Evolutionary conservation across 192 early-diverging fungal genomes (phyloP).

Genomic region (Entomortierella lignicola): DNA sequence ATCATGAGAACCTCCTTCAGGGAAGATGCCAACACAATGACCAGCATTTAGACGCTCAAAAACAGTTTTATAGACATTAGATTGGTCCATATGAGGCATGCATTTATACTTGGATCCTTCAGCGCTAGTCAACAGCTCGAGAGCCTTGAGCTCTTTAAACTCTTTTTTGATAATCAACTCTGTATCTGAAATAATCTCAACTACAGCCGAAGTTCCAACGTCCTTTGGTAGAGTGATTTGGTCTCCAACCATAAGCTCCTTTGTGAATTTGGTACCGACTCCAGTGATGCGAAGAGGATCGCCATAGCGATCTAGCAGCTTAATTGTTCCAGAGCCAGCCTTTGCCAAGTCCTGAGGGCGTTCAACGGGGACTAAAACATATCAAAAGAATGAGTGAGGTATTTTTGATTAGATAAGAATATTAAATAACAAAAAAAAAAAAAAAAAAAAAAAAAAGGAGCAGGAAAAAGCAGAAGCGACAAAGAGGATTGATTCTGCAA

Average conservation of each 20-base stretch:
- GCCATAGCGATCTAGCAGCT: slow-evolving; percentile 69
- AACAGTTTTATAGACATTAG: slow-evolving; percentile 87
- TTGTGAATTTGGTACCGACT: slow-evolving; percentile 74
- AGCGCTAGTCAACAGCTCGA: slow-evolving; percentile 68
- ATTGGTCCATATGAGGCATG: slow-evolving; percentile 91
- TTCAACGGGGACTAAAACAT: slow-evolving; percentile 84
- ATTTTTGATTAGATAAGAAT: too few relatives aligned
- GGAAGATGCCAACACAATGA: slow-evolving; percentile 95
- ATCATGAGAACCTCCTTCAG: slow-evolving; percentile 98
- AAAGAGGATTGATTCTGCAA: slow-evolving; percentile 2
- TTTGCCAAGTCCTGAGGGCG: slow-evolving; percentile 92
- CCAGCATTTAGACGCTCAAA: slow-evolving; percentile 78
- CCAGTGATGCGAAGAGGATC: slow-evolving; percentile 80
- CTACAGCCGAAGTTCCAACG: slow-evolving; percentile 73
- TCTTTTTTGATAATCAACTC: slow-evolving; percentile 80
- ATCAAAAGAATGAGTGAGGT: not conserved
- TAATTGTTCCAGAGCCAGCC: slow-evolving; percentile 77
- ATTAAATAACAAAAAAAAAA: too few relatives aligned
- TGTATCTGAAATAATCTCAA: slow-evolving; percentile 85
- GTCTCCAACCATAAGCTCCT: slow-evolving; percentile 71
- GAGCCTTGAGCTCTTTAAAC: slow-evolving; percentile 76
- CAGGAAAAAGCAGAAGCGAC: slow-evolving; percentile 28
- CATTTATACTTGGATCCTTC: slow-evolving; percentile 74
- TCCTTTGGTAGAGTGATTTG: slow-evolving; percentile 74
- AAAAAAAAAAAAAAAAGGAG: slow-evolving; percentile 32